Conservation (phyloP, 2,329 filamentous ascomycete species). For the Pestalotiopsis sp. region DNA sequence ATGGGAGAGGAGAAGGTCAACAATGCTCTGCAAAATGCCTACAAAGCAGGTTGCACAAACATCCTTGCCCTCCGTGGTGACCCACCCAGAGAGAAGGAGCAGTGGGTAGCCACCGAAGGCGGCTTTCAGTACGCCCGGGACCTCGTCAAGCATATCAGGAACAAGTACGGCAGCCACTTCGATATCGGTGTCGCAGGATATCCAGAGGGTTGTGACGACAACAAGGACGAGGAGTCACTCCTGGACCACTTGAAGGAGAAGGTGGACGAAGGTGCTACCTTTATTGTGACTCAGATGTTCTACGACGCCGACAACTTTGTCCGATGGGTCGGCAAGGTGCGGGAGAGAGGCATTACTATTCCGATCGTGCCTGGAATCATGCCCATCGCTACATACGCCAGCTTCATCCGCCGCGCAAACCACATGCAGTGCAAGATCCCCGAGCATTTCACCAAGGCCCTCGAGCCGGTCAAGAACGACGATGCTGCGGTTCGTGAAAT, state of each 20-base stretch:
- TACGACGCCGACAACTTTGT: constrained; percentile 97
- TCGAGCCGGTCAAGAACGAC: constrained; percentile 96
- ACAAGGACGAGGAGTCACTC: constrained; percentile 81
- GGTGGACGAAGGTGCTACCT: constrained; percentile 89
- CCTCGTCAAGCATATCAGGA: constrained; percentile 75
- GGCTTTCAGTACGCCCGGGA: constrained; percentile 93
- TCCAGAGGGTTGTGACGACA: constrained; percentile 93
- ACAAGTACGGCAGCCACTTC: constrained; percentile 85
- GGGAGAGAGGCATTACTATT: constrained; percentile 79
- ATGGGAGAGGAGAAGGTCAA: constrained; percentile 95
- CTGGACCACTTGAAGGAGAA: constrained; percentile 96
- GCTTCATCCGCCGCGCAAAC: constrained; percentile 85
- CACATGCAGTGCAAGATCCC: constrained; percentile 91
- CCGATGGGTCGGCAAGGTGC: constrained; percentile 84
- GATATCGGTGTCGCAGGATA: constrained; percentile 98
- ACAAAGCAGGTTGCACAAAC: constrained; percentile 95
- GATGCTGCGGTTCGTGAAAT: constrained; percentile 90
- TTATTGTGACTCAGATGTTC: constrained; percentile 99
- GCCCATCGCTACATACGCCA: constrained; percentile 94
- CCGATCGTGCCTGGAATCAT: constrained; percentile 90
- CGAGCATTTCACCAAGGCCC: constrained; percentile 73
- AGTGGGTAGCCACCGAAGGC: constrained; percentile 86
- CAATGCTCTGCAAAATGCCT: constrained; percentile 82
- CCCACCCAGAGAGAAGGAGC: constrained; percentile 89
- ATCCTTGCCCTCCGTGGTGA: constrained; percentile 93